Evolutionary conservation across 257 asterid genomes (phyloP).

Genomic region (Ehretia macrophylla): DNA sequence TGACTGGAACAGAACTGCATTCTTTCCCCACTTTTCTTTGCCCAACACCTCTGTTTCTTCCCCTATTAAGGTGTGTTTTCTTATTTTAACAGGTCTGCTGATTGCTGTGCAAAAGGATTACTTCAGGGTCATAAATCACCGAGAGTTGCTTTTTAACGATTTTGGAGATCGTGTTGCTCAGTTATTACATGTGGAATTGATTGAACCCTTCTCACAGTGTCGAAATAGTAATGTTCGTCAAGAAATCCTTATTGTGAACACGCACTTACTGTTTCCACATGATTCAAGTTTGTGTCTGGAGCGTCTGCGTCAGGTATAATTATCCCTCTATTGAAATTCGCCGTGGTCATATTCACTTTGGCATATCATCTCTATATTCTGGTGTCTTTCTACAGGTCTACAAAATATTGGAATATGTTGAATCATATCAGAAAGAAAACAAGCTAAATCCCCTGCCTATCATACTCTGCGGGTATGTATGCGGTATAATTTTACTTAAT

Average conservation of each 20-base stretch:
- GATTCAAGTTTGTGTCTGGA: constrained; percentile 89
- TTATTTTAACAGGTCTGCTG: constrained; percentile 56
- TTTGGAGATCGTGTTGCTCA: constrained; percentile 99
- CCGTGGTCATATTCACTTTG: not conserved
- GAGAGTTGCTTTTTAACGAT: constrained; percentile 89
- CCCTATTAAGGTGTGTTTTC: constrained; percentile 6
- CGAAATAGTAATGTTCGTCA: constrained; percentile 49
- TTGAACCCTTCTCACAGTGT: constrained; percentile 50
- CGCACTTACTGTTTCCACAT: constrained; percentile 92
- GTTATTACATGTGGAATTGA: constrained; percentile 78
- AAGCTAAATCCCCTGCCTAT: constrained; percentile 89
- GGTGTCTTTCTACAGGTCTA: constrained; percentile 49
- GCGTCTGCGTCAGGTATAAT: constrained; percentile 85
- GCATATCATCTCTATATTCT: not conserved
- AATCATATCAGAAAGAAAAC: constrained; percentile 81
- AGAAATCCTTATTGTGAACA: constrained; percentile 92
- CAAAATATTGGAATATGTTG: constrained; percentile 81
- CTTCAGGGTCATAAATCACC: constrained; percentile 71
- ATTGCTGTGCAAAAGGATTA: constrained; percentile 89
- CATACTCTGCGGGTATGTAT: constrained; percentile 79
- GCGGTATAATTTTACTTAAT: not conserved
- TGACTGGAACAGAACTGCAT: not conserved
- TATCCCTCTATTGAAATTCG: not conserved
- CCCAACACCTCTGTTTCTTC: not conserved
- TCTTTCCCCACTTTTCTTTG: too few species aligned